Percentiles rank a stretch among this genome's conserved stretches.
phyloP scores from a whole-genome alignment of 2,329 filamentous ascomycete species.

The Nakataea oryzae region DNA sequence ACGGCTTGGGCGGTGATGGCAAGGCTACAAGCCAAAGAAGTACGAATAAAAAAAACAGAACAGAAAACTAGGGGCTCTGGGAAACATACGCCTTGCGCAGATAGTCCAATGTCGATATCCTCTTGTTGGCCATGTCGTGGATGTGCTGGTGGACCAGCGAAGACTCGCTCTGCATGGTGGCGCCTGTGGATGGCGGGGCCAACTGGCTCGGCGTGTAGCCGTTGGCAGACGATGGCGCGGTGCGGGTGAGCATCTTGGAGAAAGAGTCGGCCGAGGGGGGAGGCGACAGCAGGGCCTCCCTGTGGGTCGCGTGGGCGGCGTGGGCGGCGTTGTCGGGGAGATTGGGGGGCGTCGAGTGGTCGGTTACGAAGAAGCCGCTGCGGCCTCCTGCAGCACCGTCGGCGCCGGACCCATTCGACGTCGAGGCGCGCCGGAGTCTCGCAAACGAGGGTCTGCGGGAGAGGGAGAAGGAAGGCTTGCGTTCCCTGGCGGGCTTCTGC shows the following conservation, averaged over 20 bases:
- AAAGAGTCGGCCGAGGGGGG: conserved; percentile 25
- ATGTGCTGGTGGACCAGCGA: conserved; percentile 50
- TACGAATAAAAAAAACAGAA: not conserved
- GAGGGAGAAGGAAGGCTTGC: conserved; percentile 45
- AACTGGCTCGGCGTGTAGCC: conserved; percentile 16
- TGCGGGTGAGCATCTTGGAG: conserved; percentile 33
- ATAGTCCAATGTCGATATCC: conserved; percentile 91
- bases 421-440: conserved; percentile 26
- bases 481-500: conserved; percentile 31
- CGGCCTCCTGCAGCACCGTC: conserved; percentile 1
- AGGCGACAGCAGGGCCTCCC: conserved; percentile 16
- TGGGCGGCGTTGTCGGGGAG: conserved; percentile 36
- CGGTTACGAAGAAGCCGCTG: conserved; percentile 26
- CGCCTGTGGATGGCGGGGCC: conserved; percentile 15
- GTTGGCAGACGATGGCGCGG: conserved; percentile 22
- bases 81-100: conserved; percentile 72
- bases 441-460: conserved; percentile 43
- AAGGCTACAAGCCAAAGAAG: too few species aligned
- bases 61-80: not conserved
- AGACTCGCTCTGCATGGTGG: conserved; percentile 31
- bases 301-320: conserved; percentile 10
- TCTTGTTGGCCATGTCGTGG: conserved; percentile 78
- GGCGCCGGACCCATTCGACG: conserved; percentile 18
- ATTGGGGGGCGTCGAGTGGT: conserved; percentile 38
- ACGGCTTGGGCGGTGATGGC: too few species aligned